Evolutionary conservation across 257 asterid species (phyloP).

Genomic region (Gynochthodes officinalis): DNA sequence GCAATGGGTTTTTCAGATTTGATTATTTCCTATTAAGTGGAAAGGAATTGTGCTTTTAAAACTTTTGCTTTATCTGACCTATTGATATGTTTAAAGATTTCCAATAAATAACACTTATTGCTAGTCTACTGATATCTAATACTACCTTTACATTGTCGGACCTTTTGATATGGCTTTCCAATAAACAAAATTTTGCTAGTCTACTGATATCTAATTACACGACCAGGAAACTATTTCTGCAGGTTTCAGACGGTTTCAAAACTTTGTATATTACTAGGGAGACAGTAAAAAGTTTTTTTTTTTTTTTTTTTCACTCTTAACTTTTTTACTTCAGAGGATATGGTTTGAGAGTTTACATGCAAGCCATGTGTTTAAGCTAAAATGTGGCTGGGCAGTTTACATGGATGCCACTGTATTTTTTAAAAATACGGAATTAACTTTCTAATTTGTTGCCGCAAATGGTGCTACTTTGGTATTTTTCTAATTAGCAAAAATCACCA

Average conservation of each 20-base stretch:
- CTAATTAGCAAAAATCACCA: background rate
- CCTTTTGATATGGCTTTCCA: no score
- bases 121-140: no score
- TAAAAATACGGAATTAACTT: background rate
- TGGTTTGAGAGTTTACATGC: background rate
- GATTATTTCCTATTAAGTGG: background rate
- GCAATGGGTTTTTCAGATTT: background rate
- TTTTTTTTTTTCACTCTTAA: background rate
- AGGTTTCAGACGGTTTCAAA: background rate
- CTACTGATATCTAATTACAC: background rate
- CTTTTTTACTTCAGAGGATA: background rate
- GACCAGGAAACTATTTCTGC: background rate
- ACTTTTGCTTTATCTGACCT: background rate
- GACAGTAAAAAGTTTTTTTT: no score
- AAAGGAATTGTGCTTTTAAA: background rate
- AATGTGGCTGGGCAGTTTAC: background rate
- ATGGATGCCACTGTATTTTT: background rate
- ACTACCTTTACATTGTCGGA: no score
- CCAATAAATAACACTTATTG: no score
- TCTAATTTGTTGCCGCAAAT: background rate
- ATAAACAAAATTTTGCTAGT: background rate
- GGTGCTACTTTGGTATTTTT: background rate
- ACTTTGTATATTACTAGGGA: background rate
- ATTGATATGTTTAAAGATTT: background rate
- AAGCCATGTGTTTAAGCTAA: background rate